These are phyloP conservation scores for Epithele typhae DNA, from an alignment of 768 basidiomycete species.

Conservation along the genomic window DNA sequence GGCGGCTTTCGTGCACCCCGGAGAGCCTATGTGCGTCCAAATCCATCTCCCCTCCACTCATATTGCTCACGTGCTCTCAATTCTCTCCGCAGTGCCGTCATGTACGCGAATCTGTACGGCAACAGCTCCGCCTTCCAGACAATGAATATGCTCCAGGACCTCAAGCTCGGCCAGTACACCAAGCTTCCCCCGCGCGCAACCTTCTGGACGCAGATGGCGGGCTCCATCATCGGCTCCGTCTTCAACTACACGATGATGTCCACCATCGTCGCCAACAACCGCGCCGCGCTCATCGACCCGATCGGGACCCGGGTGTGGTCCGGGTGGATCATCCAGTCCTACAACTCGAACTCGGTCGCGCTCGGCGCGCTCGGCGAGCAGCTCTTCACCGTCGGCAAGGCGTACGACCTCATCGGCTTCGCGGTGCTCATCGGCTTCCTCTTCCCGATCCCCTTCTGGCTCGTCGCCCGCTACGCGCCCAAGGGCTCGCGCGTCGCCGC, in stretches of 20 bases:
- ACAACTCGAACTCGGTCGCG: constrained; percentile 51
- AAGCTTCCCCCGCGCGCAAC: constrained; percentile 49
- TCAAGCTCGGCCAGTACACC: constrained; percentile 52
- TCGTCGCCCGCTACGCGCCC: constrained; percentile 35
- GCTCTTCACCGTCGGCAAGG: constrained; percentile 45
- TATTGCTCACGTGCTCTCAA: neutral
- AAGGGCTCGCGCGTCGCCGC: constrained; percentile 29
- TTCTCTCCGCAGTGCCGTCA: constrained; percentile 35
- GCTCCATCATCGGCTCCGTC: constrained; percentile 47
- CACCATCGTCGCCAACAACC: constrained; percentile 41
- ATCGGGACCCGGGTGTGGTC: constrained; percentile 47
- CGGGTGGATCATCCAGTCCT: constrained; percentile 49
- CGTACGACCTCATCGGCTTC: constrained; percentile 44
- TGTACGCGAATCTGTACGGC: constrained; percentile 55
- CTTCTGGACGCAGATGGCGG: constrained; percentile 45
- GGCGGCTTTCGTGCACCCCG: constrained; percentile 45
- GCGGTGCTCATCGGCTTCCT: constrained; percentile 49
- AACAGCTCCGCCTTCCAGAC: constrained; percentile 51
- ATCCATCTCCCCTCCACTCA: neutral
- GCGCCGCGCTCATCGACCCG: constrained; percentile 43
- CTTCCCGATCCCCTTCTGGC: constrained; percentile 46
- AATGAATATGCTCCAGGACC: constrained; percentile 46
- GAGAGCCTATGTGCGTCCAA: constrained; percentile 39
- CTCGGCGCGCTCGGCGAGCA: constrained; percentile 52
- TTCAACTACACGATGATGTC: constrained; percentile 53